Conservation (phyloP, 2,329 filamentous ascomycete species). For the Aulographum hederae region DNA sequence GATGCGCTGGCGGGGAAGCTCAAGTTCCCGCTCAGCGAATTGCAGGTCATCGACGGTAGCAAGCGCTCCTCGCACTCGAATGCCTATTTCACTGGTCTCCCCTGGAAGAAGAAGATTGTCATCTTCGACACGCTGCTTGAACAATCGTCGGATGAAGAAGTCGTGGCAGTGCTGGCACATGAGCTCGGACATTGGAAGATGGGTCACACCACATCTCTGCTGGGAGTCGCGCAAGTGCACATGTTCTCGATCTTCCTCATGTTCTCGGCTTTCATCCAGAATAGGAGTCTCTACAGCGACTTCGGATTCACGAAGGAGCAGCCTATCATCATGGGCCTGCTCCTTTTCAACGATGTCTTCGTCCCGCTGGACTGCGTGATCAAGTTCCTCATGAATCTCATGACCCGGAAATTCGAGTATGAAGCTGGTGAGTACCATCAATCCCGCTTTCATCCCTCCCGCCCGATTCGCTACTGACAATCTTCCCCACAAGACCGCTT, state of each 20-base stretch:
- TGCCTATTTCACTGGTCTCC: constrained; percentile 89
- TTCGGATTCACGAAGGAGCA: constrained; percentile 75
- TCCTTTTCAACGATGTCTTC: constrained; percentile 93
- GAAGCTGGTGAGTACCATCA: constrained; percentile 49
- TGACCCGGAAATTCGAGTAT: constrained; percentile 90
- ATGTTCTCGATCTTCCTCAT: constrained; percentile 93
- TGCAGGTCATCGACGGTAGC: constrained; percentile 88
- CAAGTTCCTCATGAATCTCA: constrained; percentile 88
- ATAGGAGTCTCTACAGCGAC: constrained; percentile 70
- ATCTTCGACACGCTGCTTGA: constrained; percentile 97
- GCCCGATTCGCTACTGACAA: background rate
- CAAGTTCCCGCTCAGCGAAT: constrained; percentile 78
- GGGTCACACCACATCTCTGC: constrained; percentile 81
- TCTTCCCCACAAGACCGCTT: constrained; percentile 45
- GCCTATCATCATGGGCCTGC: constrained; percentile 92
- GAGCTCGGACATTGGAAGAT: constrained; percentile 96
- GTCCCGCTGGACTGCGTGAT: constrained; percentile 87
- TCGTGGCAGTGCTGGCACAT: constrained; percentile 86
- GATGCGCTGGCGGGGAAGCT: constrained; percentile 69
- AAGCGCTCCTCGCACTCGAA: constrained; percentile 81
- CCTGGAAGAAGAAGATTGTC: constrained; percentile 99
- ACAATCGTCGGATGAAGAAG: constrained; percentile 81
- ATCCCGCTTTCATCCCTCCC: background rate
- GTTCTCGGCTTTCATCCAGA: constrained; percentile 96
- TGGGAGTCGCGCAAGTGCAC: constrained; percentile 66